Evolutionary conservation across 805 yeast genomes (phyloP), one percentile per base, ranked within the genome.

Genomic region (Starmerella geochares): DNA sequence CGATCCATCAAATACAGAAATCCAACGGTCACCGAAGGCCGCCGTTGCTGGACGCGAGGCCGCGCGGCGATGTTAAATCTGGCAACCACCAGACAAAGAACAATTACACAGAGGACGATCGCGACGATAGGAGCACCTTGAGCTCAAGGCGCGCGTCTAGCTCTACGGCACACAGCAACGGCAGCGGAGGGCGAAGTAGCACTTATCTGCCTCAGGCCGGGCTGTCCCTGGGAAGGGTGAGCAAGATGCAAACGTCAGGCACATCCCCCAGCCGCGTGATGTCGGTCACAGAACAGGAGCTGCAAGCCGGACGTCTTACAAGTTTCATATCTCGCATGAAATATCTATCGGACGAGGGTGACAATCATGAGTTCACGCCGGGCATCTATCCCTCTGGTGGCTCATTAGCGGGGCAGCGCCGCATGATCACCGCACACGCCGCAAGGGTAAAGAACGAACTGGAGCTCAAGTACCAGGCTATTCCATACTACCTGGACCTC

Each of bases 371-470:
- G 17, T 23, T 32, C n/a, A 21, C 16, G 8, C 46, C 50, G 8
- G 29, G 47, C 11, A 17, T 49, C 5, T n/a, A n/a, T 14, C 47
- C 50, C 28, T 32, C 21, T 2, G 38, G 45, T 9, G 45, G 46
- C 5, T 20, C 43, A 6, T 28, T 24, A n/a, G 25, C 48, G 27
- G 56, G 52, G 31, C 54, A 52, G 43, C 46, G 53, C 24, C 33
- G 50, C n/a, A 37, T 48, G 25, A 53, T 54, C 31, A 32, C 46
- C 23, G 37, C 50, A n/a, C 59, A 55, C 36, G 67, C 60, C 7
- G 54, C 53, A 9, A 42, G 54, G 5, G 59, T 62, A 11, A 61
- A 60, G 46, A 65, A 63, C 32, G 60, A 61, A 46, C 54, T 64
- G 31, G 67, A 64, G 38, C 53, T 63, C 21, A 53, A 54, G 60